Base-by-base conservation (phyloP, 2,329 filamentous ascomycete species). In the Hypoxylon sp. region DNA sequence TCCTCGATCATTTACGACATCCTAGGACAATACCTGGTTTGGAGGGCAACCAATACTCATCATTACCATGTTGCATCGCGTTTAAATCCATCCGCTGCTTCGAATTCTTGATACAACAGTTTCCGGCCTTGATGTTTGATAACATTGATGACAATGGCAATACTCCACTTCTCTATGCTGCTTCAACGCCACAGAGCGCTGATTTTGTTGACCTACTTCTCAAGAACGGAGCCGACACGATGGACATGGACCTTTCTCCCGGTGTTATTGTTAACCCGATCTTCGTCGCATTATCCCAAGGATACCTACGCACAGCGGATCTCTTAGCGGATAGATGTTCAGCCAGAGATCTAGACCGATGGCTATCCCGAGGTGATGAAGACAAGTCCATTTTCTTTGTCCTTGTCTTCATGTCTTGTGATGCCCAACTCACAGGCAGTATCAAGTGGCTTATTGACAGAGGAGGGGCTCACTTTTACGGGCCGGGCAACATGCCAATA, bases 31-130 rank as follows among this genome's bases (percentile, higher is more conserved):
- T 27, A 6, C n/a, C n/a, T n/a, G 4, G 24, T 5, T 6, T 10
- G 7, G 24, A 27, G 24, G 11, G 11, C 24, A 27, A 27, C 24
- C 7, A 5, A 27, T 27, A 27, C 7, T 24, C 13, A 17, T 15
- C 26, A 11, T 15, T 46, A 7, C 5, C 13, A 6, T 3, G 18
- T 46, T 46, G 26, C 10, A 46, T 46, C n/a, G 20, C 3, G 20
- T 21, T 11, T 11, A 46, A 46, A 26, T 46, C 42, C 13, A 21
- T 46, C n/a, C 42, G 26, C 26, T 46, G 42, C 27, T 46, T 46
- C 27, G 42, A 46, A 31, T 46, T 46, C 42, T 23, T 46, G 17
- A 20, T 46, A 21, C 20, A 20, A 18, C 4, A 46, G 15, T 33
- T 33, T 33, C 15, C 42, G 17, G 26, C 7, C 6, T 15, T 46